Evolutionary conservation across 164 flowering plant species (phyloP).

Genomic region (Piper betle): DNA sequence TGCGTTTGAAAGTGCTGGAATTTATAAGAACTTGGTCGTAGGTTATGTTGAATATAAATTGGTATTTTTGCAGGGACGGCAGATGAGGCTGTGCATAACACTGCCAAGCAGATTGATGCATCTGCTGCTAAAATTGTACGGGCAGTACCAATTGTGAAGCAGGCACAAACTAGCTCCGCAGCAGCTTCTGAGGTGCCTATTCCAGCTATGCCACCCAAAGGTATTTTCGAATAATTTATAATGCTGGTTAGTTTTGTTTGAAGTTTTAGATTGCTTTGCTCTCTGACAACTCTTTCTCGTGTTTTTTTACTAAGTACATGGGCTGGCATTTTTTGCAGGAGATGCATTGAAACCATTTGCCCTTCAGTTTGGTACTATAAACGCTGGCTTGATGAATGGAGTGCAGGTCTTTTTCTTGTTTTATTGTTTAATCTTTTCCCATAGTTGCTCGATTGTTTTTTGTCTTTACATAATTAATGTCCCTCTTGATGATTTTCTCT

Average conservation of each 20-base stretch:
- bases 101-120: slow-evolving; percentile 26
- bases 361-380: slow-evolving; percentile 15
- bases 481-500: neutral
- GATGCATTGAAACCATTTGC: slow-evolving; percentile 24
- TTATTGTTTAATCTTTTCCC: no score
- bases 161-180: slow-evolving; percentile 33
- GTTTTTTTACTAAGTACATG: slow-evolving; percentile 1
- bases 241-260: neutral
- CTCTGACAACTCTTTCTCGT: neutral
- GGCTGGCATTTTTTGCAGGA: slow-evolving; percentile 22
- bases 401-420: slow-evolving; percentile 10
- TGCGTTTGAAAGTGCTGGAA: neutral
- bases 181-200: slow-evolving; percentile 22
- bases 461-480: neutral
- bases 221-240: slow-evolving; percentile 16
- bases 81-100: slow-evolving; percentile 23
- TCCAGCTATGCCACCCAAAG: slow-evolving; percentile 45
- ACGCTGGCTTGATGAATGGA: slow-evolving; percentile 13
- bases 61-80: slow-evolving; percentile 23
- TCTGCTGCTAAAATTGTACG: slow-evolving; percentile 26
- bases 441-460: neutral
- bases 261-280: neutral
- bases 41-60: neutral
- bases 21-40: neutral
- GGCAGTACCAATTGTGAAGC: slow-evolving; percentile 47